Evolutionary conservation across 371 early-diverging fungal genomes (phyloP).

Genomic region (Dinochytrium kinnereticum): DNA sequence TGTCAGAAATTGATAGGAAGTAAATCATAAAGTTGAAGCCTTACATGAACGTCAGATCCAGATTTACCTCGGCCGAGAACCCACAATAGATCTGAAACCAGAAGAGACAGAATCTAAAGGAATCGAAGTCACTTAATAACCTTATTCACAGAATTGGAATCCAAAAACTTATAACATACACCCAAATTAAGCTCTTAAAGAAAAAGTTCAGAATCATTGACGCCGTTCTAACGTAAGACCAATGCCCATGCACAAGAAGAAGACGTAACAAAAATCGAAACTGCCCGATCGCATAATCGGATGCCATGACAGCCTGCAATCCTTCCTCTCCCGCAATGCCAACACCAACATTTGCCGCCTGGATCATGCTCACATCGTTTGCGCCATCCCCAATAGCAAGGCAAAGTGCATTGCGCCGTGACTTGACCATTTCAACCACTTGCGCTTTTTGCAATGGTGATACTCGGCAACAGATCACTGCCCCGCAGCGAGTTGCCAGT

Average conservation of each 20-base stretch:
- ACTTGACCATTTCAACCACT: conserved; percentile 87
- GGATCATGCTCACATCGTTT: conserved; percentile 84
- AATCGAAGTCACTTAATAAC: not conserved
- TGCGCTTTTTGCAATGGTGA: conserved; percentile 99
- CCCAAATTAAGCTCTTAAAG: conserved; percentile 71
- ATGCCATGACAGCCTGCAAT: conserved; percentile 84
- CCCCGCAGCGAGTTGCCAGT: conserved; percentile 76
- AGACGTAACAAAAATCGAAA: conserved; percentile 84
- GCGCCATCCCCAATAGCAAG: conserved; percentile 98
- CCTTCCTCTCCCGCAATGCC: conserved; percentile 96
- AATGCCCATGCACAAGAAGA: conserved; percentile 65
- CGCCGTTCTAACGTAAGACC: conserved; percentile 55
- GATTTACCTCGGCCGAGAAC: conserved; percentile 47
- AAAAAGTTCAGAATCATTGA: conserved; percentile 81
- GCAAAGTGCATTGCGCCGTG: conserved; percentile 76
- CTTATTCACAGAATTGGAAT: not conserved
- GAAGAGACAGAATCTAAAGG: conserved; percentile 47
- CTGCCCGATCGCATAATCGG: conserved; percentile 89
- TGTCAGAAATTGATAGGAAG: conserved; percentile 14
- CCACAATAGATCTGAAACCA: conserved; percentile 58
- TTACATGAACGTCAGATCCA: conserved; percentile 43
- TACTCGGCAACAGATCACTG: conserved; percentile 97
- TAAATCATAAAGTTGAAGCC: not conserved
- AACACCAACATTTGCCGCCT: conserved; percentile 92
- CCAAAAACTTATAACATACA: conserved; percentile 31